phyloP scores from a whole-genome alignment of 2,329 filamentous ascomycete genomes.

The Tolypocladium tropicale region DNA sequence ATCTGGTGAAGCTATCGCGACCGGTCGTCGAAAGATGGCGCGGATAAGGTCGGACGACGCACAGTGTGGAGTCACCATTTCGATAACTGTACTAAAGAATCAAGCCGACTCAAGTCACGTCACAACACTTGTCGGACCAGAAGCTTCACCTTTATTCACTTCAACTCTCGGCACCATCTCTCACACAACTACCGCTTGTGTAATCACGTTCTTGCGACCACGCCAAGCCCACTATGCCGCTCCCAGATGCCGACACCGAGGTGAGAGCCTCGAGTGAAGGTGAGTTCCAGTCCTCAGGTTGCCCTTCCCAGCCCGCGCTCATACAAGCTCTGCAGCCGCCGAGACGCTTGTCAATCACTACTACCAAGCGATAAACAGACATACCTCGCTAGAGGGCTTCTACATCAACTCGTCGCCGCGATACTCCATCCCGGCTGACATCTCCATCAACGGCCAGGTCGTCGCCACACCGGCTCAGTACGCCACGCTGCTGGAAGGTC shows the following conservation, averaged over 20 bases:
- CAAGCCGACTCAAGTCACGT: not conserved
- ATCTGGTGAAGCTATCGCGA: not conserved
- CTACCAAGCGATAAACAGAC: slow-evolving; percentile 62
- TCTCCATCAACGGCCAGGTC: slow-evolving; percentile 69
- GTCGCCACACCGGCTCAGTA: slow-evolving; percentile 54
- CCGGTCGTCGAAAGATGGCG: not conserved
- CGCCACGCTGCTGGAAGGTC: slow-evolving; percentile 55
- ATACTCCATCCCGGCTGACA: slow-evolving; percentile 50
- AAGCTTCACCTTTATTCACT: not conserved
- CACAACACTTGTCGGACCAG: not conserved
- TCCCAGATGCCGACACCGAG: slow-evolving; percentile 30
- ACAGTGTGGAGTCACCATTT: slow-evolving; percentile 6
- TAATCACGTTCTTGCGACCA: not conserved
- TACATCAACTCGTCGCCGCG: slow-evolving; percentile 53
- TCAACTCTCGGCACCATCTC: not conserved
- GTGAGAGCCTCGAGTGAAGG: slow-evolving; percentile 37
- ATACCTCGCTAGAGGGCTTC: slow-evolving; percentile 53
- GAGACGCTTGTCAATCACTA: slow-evolving; percentile 62
- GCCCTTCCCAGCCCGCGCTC: not conserved
- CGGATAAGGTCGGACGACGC: not conserved
- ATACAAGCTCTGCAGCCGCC: slow-evolving; percentile 42
- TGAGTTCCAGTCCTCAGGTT: slow-evolving; percentile 8
- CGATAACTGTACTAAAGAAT: slow-evolving; percentile 7
- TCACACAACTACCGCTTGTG: not conserved
- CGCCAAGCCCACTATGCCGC: slow-evolving; percentile 16